phyloP scores from a whole-genome alignment of 2,329 filamentous ascomycete genomes.

The Onygena corvina region DNA sequence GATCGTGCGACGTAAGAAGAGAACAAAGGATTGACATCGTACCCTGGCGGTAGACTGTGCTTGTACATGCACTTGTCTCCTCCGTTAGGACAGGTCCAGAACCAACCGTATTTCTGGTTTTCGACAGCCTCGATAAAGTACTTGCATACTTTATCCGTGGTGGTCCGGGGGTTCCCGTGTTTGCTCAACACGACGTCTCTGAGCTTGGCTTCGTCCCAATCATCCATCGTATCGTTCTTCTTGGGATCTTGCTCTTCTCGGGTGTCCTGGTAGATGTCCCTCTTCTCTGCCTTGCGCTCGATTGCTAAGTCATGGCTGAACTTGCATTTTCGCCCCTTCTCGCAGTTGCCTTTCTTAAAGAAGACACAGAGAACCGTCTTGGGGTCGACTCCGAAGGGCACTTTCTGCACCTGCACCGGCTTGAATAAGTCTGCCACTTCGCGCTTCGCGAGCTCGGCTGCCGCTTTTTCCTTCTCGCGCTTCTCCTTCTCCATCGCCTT shows the following conservation, averaged over 20 bases:
- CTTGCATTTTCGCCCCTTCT: constrained; percentile 97
- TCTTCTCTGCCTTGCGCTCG: constrained; percentile 88
- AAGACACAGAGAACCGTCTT: constrained; percentile 96
- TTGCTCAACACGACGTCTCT: constrained; percentile 84
- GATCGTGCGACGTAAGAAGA: constrained; percentile 6
- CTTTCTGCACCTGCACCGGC: constrained; percentile 91
- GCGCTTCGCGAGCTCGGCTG: constrained; percentile 69
- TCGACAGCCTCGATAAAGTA: constrained; percentile 95
- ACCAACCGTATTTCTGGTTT: constrained; percentile 98
- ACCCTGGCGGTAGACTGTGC: constrained; percentile 89
- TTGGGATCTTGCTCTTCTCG: constrained; percentile 57
- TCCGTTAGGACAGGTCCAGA: constrained; percentile 94
- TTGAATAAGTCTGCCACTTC: constrained; percentile 77
- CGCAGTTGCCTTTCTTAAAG: constrained; percentile 92
- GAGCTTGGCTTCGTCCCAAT: constrained; percentile 97
- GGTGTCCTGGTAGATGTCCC: constrained; percentile 75
- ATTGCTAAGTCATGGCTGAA: constrained; percentile 85
- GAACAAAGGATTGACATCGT: constrained; percentile 32
- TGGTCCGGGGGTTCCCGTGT: constrained; percentile 90
- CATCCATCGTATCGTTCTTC: constrained; percentile 77
- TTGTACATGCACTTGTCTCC: constrained; percentile 98
- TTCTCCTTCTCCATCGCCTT: constrained; percentile 54
- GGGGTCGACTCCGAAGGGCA: constrained; percentile 92
- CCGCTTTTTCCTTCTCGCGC: constrained; percentile 78
- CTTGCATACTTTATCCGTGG: constrained; percentile 98